Evolutionary conservation across 345 rosid species (phyloP).

Genomic region (Orychophragmus violaceus): DNA sequence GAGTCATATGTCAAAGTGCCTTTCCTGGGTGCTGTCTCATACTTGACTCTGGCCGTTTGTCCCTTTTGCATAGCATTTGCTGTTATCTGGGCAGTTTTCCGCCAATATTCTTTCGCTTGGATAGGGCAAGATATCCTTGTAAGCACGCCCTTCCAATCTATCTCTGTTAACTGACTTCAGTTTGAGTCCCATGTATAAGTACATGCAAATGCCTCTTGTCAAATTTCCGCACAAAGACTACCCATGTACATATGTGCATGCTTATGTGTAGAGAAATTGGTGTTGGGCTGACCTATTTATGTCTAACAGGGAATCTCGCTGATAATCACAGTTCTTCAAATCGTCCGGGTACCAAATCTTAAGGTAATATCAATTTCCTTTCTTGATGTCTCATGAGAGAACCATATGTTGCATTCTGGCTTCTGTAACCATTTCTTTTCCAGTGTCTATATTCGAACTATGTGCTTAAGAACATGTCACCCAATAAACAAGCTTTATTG

Average conservation of each 20-base stretch:
- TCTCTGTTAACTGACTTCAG: background rate
- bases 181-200: background rate
- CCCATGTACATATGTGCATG: background rate
- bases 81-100: slow-evolving; percentile 78
- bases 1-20: slow-evolving; percentile 79
- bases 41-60: slow-evolving; percentile 76
- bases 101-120: slow-evolving; percentile 72
- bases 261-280: background rate
- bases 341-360: slow-evolving; percentile 88
- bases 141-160: slow-evolving; percentile 33
- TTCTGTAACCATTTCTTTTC: background rate
- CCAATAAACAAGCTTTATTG: background rate
- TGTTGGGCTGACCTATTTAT: background rate
- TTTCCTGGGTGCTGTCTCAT: slow-evolving; percentile 74
- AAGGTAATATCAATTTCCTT: slow-evolving; percentile 47
- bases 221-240: background rate
- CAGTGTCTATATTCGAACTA: background rate
- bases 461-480: slow-evolving; percentile 6
- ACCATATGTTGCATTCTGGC: background rate
- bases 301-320: slow-evolving; percentile 75
- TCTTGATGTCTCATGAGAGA: background rate
- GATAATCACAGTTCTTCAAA: slow-evolving; percentile 94
- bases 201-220: background rate
- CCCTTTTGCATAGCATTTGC: slow-evolving; percentile 95
- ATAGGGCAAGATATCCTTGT: slow-evolving; percentile 99